These are phyloP conservation scores for Bertia moriformis DNA, from an alignment of 2,329 filamentous ascomycete genomes.

Conservation along the genomic window DNA sequence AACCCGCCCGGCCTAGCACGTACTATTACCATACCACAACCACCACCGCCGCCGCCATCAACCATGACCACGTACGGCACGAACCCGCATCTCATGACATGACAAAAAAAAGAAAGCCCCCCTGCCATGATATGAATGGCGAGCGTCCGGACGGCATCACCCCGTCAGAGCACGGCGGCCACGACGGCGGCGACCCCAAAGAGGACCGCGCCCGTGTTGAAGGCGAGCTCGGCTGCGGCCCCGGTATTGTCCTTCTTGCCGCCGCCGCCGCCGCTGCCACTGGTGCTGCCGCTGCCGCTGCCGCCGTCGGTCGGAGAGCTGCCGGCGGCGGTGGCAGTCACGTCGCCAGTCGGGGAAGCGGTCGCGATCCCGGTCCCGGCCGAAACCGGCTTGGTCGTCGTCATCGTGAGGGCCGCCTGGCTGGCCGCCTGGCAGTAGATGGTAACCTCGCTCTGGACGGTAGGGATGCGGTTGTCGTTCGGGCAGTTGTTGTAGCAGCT, in stretches of 20 bases:
- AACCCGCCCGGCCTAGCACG: too few species aligned
- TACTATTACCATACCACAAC: too few species aligned
- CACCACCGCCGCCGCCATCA: too few species aligned
- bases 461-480: constrained; percentile 22
- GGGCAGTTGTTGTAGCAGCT: constrained; percentile 44
- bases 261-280: too few species aligned
- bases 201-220: constrained; percentile 17
- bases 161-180: constrained; percentile 18
- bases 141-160: too few species aligned
- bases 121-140: too few species aligned
- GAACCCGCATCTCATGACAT: too few species aligned
- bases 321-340: constrained; percentile 6
- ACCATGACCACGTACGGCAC: too few species aligned
- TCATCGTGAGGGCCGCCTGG: constrained; percentile 20
- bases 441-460: constrained; percentile 20
- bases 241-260: constrained; percentile 6
- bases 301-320: constrained; percentile 8
- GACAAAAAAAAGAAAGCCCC: too few species aligned
- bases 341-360: constrained; percentile 8
- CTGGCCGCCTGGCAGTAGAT: constrained; percentile 30
- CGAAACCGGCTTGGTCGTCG: constrained; percentile 8
- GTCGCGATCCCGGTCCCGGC: too few species aligned
- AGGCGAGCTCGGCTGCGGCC: constrained; percentile 14
- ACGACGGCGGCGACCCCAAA: constrained; percentile 21
- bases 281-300: constrained; percentile 3